Evolutionary conservation across 495 filamentous ascomycete species (phyloP).

Genomic region (Neurospora sp.): DNA sequence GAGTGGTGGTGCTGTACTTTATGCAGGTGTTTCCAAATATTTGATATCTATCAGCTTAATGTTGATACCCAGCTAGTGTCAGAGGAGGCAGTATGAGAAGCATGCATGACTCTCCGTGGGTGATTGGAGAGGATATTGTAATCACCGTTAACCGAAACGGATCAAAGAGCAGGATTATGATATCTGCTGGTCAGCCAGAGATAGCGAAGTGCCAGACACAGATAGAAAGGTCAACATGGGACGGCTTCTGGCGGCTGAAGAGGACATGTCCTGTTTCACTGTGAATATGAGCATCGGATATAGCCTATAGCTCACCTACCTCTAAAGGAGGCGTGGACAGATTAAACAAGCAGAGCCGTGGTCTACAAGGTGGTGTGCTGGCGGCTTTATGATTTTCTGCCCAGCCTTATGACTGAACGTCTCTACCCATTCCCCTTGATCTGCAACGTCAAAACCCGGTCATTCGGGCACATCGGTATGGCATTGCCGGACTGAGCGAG

Average conservation of each 20-base stretch:
- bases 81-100: not conserved
- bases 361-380: not conserved
- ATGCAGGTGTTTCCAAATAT: not conserved
- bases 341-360: not conserved
- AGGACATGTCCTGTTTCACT: not conserved
- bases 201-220: not conserved
- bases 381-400: not conserved
- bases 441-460: not conserved
- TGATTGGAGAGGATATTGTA: not conserved
- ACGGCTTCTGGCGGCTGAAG: not conserved
- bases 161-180: not conserved
- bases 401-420: not conserved
- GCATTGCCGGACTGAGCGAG: not conserved
- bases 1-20: not conserved
- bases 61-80: not conserved
- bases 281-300: not conserved
- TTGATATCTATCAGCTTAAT: not conserved
- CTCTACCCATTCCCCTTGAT: not conserved
- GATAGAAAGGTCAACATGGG: not conserved
- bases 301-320: not conserved
- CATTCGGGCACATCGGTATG: not conserved
- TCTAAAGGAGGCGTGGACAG: not conserved
- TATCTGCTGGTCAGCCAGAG: not conserved
- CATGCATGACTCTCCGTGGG: not conserved
- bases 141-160: not conserved